Percentiles rank a stretch among this genome's conserved stretches.
Evolutionary conservation across 192 early-diverging fungal species (phyloP).

Genomic region (Backusella tuberculispora): DNA sequence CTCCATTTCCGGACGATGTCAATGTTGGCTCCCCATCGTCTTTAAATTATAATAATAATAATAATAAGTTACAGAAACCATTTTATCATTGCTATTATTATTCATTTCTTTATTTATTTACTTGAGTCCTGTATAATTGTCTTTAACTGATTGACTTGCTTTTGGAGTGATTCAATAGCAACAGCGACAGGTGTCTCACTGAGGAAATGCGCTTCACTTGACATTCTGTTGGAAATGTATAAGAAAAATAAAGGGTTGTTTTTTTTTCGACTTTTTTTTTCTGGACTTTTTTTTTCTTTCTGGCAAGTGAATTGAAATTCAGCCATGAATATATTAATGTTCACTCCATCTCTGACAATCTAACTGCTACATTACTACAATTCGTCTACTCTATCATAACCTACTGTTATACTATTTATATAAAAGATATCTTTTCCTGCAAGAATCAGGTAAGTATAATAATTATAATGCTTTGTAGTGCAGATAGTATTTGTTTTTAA

Average conservation of each 20-base stretch:
- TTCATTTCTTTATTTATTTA: not conserved
- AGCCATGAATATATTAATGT: not conserved
- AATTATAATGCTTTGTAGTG: too few relatives aligned
- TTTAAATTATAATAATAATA: not conserved
- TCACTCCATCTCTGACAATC: not conserved
- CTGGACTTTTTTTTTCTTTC: not conserved
- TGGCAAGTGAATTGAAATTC: not conserved
- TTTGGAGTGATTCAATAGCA: slow-evolving; percentile 27
- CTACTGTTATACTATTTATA: too few relatives aligned
- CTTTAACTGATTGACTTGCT: slow-evolving; percentile 29
- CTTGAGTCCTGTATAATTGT: slow-evolving; percentile 1
- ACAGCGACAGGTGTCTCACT: slow-evolving; percentile 25
- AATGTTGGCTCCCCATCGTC: not conserved
- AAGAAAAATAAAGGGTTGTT: not conserved
- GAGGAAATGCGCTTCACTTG: not conserved
- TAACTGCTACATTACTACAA: not conserved
- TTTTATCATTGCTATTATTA: too few relatives aligned
- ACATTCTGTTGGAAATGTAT: not conserved
- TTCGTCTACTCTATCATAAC: too few relatives aligned
- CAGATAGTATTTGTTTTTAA: too few relatives aligned
- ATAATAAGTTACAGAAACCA: not conserved
- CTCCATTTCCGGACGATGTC: not conserved
- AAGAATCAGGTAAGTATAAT: too few relatives aligned
- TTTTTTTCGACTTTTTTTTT: not conserved
- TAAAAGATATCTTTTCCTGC: too few relatives aligned